These are phyloP conservation scores for Mariannaea sp. DNA, from an alignment of 2,329 filamentous ascomycete species.

Conservation along the genomic window DNA sequence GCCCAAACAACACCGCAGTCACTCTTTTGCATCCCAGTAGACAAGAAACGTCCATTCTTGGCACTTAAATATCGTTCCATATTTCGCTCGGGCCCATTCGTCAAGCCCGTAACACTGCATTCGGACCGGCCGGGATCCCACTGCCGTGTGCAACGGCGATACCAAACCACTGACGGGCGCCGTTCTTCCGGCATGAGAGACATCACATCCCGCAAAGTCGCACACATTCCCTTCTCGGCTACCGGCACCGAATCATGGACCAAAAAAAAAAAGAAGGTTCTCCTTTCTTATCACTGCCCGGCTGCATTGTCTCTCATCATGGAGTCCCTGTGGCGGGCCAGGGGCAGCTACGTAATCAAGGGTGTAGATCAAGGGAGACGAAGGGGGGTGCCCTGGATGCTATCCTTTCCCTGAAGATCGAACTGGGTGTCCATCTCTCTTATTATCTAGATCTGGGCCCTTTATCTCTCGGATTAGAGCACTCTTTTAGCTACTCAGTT, in stretches of 20 bases:
- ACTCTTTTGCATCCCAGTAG: too few species aligned
- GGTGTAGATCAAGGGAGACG: conserved; percentile 9
- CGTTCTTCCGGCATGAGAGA: conserved; percentile 5
- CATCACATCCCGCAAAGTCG: background rate
- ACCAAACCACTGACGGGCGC: background rate
- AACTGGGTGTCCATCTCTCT: background rate
- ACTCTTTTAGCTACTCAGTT: background rate
- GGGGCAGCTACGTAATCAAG: background rate
- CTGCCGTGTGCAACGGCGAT: conserved; percentile 1
- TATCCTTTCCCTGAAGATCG: background rate
- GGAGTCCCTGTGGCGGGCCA: background rate
- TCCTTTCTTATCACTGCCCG: background rate
- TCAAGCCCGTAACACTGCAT: too few species aligned
- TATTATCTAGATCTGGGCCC: background rate
- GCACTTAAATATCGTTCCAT: too few species aligned
- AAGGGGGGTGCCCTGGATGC: background rate
- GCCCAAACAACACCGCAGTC: background rate
- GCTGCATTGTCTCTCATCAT: background rate
- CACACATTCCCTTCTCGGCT: conserved; percentile 10
- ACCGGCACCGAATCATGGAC: conserved; percentile 1
- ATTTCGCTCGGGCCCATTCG: too few species aligned
- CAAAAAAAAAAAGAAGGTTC: too few species aligned
- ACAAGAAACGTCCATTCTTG: too few species aligned
- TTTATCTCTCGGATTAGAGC: too few species aligned
- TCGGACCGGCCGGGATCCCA: background rate